phyloP scores from a whole-genome alignment of 2,329 filamentous ascomycete species.

The Colletotrichum sidae region DNA sequence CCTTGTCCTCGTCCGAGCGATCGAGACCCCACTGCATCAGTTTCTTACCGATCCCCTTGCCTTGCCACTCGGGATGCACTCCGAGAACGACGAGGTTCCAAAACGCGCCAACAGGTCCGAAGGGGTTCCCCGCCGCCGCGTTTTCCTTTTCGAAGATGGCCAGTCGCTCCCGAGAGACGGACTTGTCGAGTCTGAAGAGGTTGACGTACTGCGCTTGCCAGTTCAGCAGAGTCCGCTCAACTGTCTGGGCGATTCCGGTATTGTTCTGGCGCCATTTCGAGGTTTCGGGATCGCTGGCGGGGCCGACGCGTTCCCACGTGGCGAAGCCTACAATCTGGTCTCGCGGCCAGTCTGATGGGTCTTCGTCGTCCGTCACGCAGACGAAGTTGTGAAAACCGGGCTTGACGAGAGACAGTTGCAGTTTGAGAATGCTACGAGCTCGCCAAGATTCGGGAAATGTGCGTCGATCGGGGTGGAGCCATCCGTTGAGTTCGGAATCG shows the following conservation, averaged over 20 bases:
- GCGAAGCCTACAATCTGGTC: not conserved
- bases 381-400: slow-evolving; percentile 5
- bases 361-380: slow-evolving; percentile 12
- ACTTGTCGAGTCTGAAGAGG: slow-evolving; percentile 2
- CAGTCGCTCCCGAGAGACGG: not conserved
- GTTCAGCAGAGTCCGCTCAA: slow-evolving; percentile 8
- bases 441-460: slow-evolving; percentile 3
- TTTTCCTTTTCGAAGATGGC: not conserved
- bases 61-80: slow-evolving; percentile 9
- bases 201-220: slow-evolving; percentile 5
- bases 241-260: not conserved
- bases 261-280: slow-evolving; percentile 7
- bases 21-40: slow-evolving; percentile 12
- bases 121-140: not conserved
- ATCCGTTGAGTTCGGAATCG: slow-evolving; percentile 10
- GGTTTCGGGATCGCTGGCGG: not conserved
- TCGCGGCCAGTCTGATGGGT: slow-evolving; percentile 15
- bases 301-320: slow-evolving; percentile 9
- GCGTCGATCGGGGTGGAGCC: slow-evolving; percentile 5
- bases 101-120: not conserved
- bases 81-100: slow-evolving; percentile 1
- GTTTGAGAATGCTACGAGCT: not conserved
- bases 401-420: not conserved
- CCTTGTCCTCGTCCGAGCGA: slow-evolving; percentile 3
- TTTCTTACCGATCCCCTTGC: slow-evolving; percentile 7